Percentiles rank a stretch among this genome's conserved stretches.
phyloP scores from a whole-genome alignment of 2,329 filamentous ascomycete genomes.

The Cercospora citrullina region DNA sequence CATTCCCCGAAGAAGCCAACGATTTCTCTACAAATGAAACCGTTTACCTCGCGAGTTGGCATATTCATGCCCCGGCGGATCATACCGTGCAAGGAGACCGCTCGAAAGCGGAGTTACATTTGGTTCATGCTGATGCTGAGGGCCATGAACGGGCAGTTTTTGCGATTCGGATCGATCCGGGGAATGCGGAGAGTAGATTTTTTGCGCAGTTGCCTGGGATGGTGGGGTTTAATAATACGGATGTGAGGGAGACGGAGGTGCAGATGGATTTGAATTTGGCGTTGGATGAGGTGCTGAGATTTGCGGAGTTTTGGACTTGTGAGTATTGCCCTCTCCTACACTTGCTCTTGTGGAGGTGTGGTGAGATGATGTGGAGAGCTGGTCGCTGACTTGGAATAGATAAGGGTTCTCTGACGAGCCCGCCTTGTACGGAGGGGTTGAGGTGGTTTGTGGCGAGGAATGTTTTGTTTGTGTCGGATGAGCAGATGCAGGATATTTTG shows the following conservation, averaged over 20 bases:
- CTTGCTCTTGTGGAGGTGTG: no score
- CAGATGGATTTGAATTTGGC: neutral
- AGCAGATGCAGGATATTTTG: slow-evolving; percentile 52
- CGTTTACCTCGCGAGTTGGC: neutral
- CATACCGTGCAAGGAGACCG: neutral
- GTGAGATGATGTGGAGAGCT: neutral
- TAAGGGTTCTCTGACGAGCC: neutral
- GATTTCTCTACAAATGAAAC: neutral
- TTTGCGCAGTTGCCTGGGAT: neutral
- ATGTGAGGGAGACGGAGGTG: neutral
- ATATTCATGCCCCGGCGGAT: neutral
- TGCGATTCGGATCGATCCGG: neutral
- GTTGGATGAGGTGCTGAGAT: neutral
- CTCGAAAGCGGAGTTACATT: neutral
- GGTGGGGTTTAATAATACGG: neutral
- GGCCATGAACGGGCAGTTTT: neutral
- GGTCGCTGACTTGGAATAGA: neutral
- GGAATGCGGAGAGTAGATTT: neutral
- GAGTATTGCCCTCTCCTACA: neutral
- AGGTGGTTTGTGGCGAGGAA: slow-evolving; percentile 49
- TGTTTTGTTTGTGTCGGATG: slow-evolving; percentile 46
- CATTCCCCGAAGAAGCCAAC: neutral
- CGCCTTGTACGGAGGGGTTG: slow-evolving; percentile 43
- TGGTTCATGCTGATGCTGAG: neutral
- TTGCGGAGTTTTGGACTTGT: neutral